Evolutionary conservation across 495 filamentous ascomycete species (phyloP).

Genomic region (Daldinia concentrica): DNA sequence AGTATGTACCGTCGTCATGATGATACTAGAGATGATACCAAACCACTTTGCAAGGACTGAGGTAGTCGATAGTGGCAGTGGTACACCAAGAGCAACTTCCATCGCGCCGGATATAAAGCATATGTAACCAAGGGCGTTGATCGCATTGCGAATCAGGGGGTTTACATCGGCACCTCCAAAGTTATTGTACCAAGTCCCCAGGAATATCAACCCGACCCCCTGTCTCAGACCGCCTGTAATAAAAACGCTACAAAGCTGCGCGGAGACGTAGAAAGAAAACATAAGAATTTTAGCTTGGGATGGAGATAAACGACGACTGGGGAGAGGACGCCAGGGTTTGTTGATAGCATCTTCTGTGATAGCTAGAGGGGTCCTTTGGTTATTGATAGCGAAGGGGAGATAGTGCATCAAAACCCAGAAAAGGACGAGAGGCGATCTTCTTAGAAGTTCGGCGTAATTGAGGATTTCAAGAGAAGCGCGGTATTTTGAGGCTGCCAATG

Average conservation of each 20-base stretch:
- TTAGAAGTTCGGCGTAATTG: background rate
- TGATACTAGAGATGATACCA: constrained; percentile 39
- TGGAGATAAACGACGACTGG: constrained; percentile 1
- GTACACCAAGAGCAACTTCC: constrained; percentile 6
- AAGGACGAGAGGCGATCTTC: constrained; percentile 1
- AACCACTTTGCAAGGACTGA: background rate
- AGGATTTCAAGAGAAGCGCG: background rate
- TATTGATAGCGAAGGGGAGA: background rate
- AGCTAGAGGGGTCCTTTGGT: background rate
- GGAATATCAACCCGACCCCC: background rate
- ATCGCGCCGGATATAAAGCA: constrained; percentile 43
- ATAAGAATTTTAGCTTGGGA: constrained; percentile 4
- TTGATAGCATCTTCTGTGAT: constrained; percentile 4
- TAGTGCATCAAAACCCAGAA: constrained; percentile 9
- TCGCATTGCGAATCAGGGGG: constrained; percentile 46
- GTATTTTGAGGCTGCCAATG: background rate
- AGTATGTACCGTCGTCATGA: constrained; percentile 58
- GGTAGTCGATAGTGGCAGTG: background rate
- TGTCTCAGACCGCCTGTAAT: background rate
- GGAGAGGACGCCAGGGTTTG: constrained; percentile 10
- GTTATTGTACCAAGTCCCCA: constrained; percentile 47
- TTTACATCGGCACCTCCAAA: constrained; percentile 44
- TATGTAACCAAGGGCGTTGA: constrained; percentile 48
- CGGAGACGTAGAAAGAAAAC: background rate
- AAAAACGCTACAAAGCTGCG: background rate